Evolutionary conservation across 805 yeast species (phyloP), one percentile per base, ranked within the genome.

Genomic region (Pichia heedii): DNA sequence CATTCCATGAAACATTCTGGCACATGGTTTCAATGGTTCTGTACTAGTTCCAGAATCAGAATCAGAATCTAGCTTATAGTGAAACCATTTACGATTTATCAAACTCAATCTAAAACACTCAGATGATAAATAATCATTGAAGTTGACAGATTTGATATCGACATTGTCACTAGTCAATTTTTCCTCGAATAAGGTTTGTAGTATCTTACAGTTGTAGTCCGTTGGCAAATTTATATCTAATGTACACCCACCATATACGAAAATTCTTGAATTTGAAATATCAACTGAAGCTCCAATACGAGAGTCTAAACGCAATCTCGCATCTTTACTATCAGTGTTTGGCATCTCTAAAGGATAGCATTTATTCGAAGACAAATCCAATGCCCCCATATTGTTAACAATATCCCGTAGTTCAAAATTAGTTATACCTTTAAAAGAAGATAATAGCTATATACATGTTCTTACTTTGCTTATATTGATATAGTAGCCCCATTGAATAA

Each of bases 241-340:
- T 0, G 78, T 73, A 16, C 80, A 61, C 0, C 93, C 93, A n/a
- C 89, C 90, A 56, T 68, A 76, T 0, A 76, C 79, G 26, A 79
- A 71, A 1, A 83, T 67, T 40, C 77, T 66, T 6, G 89, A 81
- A 51, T 78, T 73, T 32, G 72, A 67, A 22, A 79, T 66, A 1
- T 72, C 64, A 2, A 78, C 63, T 0, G 86, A 76, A 2, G 86
- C 75, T 15, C 93, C 93, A 1, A 87, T 79, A 44, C 90, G 67
- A 37, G 73, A 73, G 42, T 76, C 77, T 47, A 82, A 62, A 44
- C 76, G 70, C 36, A 69, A 56, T 24, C 83, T 65, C 44, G 74
- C 75, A 51, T 77, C 84, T 4, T 52, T 51, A 29, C 67, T 70
- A 40, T 70, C 76, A 12, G 62, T 52, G 6, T 70, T 68, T 6